Percentiles rank a stretch among this genome's conserved stretches.
These are phyloP conservation scores for Aspergillus avenaceus DNA, from an alignment of 495 filamentous ascomycete species.

Conservation along the genomic window DNA sequence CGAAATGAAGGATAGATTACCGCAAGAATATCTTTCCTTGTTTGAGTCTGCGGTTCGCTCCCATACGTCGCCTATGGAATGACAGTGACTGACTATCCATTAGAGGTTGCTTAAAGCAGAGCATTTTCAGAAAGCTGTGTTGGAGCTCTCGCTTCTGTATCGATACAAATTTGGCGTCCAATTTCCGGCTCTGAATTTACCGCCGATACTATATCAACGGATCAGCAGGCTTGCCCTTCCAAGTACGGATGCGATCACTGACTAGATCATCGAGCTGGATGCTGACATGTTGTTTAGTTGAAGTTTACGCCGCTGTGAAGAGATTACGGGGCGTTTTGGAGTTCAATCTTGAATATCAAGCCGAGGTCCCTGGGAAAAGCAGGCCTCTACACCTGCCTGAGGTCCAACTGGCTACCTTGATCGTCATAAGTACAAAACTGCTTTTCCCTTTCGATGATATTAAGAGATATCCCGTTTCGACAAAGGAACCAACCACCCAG, in stretches of 20 bases:
- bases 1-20: slow-evolving; percentile 62
- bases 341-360: slow-evolving; percentile 54
- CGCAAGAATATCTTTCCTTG: slow-evolving; percentile 51
- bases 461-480: slow-evolving; percentile 49
- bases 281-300: slow-evolving; percentile 45
- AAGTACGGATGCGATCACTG: slow-evolving; percentile 43
- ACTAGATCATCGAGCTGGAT: not conserved
- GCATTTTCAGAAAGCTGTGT: slow-evolving; percentile 59
- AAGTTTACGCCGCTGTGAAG: slow-evolving; percentile 61
- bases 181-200: slow-evolving; percentile 68
- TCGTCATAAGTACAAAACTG: slow-evolving; percentile 78
- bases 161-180: slow-evolving; percentile 61
- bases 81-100: slow-evolving; percentile 1
- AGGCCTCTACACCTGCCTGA: slow-evolving; percentile 60
- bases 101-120: slow-evolving; percentile 44
- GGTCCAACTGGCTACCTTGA: slow-evolving; percentile 59
- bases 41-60: slow-evolving; percentile 53
- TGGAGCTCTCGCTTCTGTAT: slow-evolving; percentile 59
- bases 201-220: slow-evolving; percentile 62
- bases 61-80: not conserved
- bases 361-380: slow-evolving; percentile 19
- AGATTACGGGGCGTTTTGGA: slow-evolving; percentile 54
- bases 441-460: slow-evolving; percentile 69
- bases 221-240: slow-evolving; percentile 75
- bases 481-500: slow-evolving; percentile 56